A percentile compares a stretch with the other conserved stretches of the same genome.
These are phyloP conservation scores for Stagonosporopsis tanaceti DNA, from an alignment of 2,329 filamentous ascomycete genomes.

Conservation along the genomic window DNA sequence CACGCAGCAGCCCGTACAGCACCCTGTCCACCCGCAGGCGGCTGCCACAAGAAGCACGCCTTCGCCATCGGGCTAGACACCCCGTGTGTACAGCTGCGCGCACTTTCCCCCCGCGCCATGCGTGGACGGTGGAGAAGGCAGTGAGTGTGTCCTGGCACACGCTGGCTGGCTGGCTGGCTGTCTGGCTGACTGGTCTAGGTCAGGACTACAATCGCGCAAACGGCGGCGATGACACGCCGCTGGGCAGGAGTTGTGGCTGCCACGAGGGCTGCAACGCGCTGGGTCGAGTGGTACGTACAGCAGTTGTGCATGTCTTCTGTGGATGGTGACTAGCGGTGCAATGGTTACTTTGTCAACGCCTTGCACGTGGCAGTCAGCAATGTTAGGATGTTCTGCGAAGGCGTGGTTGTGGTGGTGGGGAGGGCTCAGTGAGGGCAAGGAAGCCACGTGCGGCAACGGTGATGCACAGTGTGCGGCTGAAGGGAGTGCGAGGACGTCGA, in stretches of 20 bases:
- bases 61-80: not conserved
- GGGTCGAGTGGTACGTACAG: not conserved
- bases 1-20: no score
- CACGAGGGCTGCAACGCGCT: not conserved
- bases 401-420: no score
- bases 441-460: not conserved
- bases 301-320: no score
- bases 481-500: not conserved
- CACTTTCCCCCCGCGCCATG: not conserved
- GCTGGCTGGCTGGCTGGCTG: no score
- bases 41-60: not conserved
- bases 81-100: no score
- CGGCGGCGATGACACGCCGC: not conserved
- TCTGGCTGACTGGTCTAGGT: not conserved
- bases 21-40: not conserved
- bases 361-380: not conserved
- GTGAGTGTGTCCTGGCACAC: not conserved
- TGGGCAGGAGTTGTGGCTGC: not conserved
- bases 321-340: no score
- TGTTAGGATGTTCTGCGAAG: not conserved
- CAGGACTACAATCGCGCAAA: not conserved
- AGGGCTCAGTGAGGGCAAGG: not conserved
- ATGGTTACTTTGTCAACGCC: not conserved
- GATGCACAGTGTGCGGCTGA: not conserved
- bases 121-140: not conserved